These are phyloP conservation scores for Daldinia concentrica DNA, from an alignment of 495 filamentous ascomycete genomes.

Conservation along the genomic window DNA sequence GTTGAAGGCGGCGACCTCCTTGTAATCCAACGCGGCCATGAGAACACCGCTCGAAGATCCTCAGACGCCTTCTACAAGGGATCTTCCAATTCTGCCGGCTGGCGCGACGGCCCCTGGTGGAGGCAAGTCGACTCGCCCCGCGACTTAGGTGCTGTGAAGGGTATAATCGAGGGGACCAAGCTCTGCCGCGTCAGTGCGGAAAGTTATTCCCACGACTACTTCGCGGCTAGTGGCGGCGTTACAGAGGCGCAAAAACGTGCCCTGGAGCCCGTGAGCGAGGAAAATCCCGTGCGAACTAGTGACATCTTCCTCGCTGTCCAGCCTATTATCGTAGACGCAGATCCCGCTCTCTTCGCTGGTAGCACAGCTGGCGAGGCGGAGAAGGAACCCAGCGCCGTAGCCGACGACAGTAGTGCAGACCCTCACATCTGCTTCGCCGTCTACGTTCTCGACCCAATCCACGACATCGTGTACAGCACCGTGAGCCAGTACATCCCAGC, in stretches of 20 bases:
- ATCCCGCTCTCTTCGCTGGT: slow-evolving; percentile 72
- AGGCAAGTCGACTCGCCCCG: slow-evolving; percentile 73
- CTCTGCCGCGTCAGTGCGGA: slow-evolving; percentile 88
- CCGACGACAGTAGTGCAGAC: slow-evolving; percentile 60
- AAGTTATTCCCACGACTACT: slow-evolving; percentile 85
- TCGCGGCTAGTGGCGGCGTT: slow-evolving; percentile 77
- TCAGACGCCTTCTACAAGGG: slow-evolving; percentile 68
- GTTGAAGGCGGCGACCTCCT: slow-evolving; percentile 98
- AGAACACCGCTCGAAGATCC: slow-evolving; percentile 75
- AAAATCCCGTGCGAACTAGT: slow-evolving; percentile 87
- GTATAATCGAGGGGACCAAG: slow-evolving; percentile 87
- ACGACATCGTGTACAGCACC: slow-evolving; percentile 86
- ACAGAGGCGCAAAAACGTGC: slow-evolving; percentile 80
- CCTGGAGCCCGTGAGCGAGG: slow-evolving; percentile 75
- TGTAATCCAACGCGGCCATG: slow-evolving; percentile 91
- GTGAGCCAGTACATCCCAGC: slow-evolving; percentile 85
- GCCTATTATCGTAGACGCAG: slow-evolving; percentile 72
- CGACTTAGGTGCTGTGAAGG: slow-evolving; percentile 80
- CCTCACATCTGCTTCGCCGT: slow-evolving; percentile 82
- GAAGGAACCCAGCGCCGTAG: slow-evolving; percentile 61
- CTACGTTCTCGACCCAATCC: slow-evolving; percentile 92
- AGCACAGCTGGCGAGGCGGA: slow-evolving; percentile 56
- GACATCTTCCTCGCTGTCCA: slow-evolving; percentile 96
- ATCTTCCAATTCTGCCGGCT: slow-evolving; percentile 63
- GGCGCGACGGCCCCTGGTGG: slow-evolving; percentile 98